Evolutionary conservation across 345 rosid genomes (phyloP), one percentile per base, ranked within the genome.

Genomic region (Salix koriyanagi): DNA sequence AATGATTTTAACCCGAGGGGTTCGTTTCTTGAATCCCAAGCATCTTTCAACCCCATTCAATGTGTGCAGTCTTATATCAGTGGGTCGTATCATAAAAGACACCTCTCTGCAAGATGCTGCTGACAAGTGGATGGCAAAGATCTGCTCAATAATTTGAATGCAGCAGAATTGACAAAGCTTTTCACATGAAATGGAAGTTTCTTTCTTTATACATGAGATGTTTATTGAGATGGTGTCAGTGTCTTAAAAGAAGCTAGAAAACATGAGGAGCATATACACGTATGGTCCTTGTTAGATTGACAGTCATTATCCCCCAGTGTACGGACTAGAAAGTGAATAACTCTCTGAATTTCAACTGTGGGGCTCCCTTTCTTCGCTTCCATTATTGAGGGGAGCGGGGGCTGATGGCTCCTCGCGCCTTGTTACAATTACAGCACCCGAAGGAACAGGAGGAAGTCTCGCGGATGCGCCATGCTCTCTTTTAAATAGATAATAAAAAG

Each of bases 251-350:
- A 23, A 72, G 77, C 66, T 50, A 74, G 48, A 74, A 72, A 76
- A 79, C 80, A 79, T 68, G 23, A 67, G 60, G 78, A 39, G n/a
- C n/a, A 37, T 37, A 19, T 14, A n/a, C 69, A 67, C 44, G 32
- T 13, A 82, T 72, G 88, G 88, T 65, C 81, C 85, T 79, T 67
- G 50, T 75, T 72, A 58, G 79, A 81, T 81, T 73, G 72, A 37
- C 30, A 62, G 85, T 86, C 89, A 61, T 72, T 76, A 67, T 84
- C 87, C 66, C 48, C 70, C 73, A 8, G 15, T 74, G 91, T 84
- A 86, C 89, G 85, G 85, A 70, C 54, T 5, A 42, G 73, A 79
- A 81, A 81, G 67, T 70, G 69, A 77, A 66, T 75, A 62, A 32
- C 78, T 72, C 76, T 67, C 44, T 67, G 12, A 61, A 46, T 39